A percentile compares a stretch with the other conserved stretches of the same genome.
Evolutionary conservation across 257 asterid genomes (phyloP).

Genomic region (Ilex aquifolium): DNA sequence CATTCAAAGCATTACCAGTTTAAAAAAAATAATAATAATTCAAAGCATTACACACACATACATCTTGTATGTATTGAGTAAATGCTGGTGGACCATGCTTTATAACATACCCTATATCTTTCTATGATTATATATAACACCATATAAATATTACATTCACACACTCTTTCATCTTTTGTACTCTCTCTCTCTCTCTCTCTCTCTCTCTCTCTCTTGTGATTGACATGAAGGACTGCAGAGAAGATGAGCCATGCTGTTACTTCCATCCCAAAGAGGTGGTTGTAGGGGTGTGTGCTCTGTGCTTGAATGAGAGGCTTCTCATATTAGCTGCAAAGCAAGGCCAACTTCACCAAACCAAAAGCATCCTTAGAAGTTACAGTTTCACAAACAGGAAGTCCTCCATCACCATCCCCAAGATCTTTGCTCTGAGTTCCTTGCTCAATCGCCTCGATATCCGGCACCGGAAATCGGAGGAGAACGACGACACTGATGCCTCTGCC

Average conservation of each 20-base stretch:
- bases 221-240: constrained; percentile 24
- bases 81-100: neutral
- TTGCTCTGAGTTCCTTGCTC: constrained; percentile 54
- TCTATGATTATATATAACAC: neutral
- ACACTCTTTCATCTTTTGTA: neutral
- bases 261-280: constrained; percentile 57
- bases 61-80: too few relatives aligned
- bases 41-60: too few relatives aligned
- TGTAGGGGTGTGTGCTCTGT: constrained; percentile 68
- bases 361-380: neutral
- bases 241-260: constrained; percentile 37
- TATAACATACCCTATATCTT: neutral
- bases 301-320: constrained; percentile 69
- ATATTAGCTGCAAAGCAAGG: constrained; percentile 45
- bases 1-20: neutral
- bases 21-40: too few relatives aligned
- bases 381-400: neutral
- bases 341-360: constrained; percentile 7
- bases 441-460: constrained; percentile 39
- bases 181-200: neutral
- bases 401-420: constrained; percentile 43
- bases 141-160: neutral
- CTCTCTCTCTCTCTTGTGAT: neutral
- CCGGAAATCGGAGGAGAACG: constrained; percentile 29
- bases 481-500: constrained; percentile 26